Percentiles rank a stretch among this genome's conserved stretches.
Evolutionary conservation across 2,329 filamentous ascomycete genomes (phyloP).

Genomic region (Arthrobotrys iridis): DNA sequence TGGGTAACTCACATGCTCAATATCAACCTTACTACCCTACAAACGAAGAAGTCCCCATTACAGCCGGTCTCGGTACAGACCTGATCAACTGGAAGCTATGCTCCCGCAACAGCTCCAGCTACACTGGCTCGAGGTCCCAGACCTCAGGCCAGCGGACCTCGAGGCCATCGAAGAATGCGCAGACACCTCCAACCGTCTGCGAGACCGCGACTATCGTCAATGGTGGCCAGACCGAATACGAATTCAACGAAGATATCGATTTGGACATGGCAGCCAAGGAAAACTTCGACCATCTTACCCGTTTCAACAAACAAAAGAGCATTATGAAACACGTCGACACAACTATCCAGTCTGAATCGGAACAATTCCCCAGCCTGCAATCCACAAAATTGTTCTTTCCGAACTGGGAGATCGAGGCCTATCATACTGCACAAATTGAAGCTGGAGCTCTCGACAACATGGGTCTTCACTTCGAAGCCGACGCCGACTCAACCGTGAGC

Average conservation of each 20-base stretch:
- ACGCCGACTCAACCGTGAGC: constrained; percentile 46
- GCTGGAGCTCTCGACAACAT: constrained; percentile 23
- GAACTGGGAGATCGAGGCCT: constrained; percentile 46
- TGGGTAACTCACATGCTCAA: constrained; percentile 31
- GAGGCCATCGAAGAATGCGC: constrained; percentile 42
- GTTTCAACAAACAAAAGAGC: constrained; percentile 54
- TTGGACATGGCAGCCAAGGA: constrained; percentile 49
- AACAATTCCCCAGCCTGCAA: constrained; percentile 41
- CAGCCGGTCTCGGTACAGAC: constrained; percentile 50
- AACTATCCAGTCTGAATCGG: constrained; percentile 18
- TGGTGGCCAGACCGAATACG: constrained; percentile 33
- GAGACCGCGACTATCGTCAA: constrained; percentile 51
- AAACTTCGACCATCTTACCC: constrained; percentile 50
- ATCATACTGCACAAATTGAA: constrained; percentile 22
- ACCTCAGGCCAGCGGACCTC: constrained; percentile 39
- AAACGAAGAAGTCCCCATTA: constrained; percentile 53
- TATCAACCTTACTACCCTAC: constrained; percentile 53
- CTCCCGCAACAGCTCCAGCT: constrained; percentile 48
- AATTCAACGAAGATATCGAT: constrained; percentile 51
- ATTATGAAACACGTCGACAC: constrained; percentile 51
- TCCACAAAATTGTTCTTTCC: constrained; percentile 47
- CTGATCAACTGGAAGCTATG: constrained; percentile 52
- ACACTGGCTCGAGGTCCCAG: constrained; percentile 38
- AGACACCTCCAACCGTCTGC: constrained; percentile 49
- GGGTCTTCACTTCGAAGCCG: constrained; percentile 40